Evolutionary conservation across 2,329 filamentous ascomycete genomes (phyloP).

Genomic region (Sclerotinia borealis): DNA sequence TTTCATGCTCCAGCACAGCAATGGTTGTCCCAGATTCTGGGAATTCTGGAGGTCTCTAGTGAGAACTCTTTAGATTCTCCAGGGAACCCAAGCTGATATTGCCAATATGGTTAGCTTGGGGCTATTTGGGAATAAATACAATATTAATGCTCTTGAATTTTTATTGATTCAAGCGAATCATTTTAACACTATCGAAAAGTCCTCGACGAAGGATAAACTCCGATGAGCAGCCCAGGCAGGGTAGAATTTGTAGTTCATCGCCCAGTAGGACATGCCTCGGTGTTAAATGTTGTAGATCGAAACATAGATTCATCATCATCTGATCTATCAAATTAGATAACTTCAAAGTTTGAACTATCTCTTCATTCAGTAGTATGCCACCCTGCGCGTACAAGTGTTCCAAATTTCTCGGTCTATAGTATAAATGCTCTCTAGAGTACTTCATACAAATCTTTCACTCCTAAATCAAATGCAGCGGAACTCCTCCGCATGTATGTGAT

Average conservation of each 20-base stretch:
- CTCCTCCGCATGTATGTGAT: conserved; percentile 6
- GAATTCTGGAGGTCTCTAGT: conserved; percentile 24
- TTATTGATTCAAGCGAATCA: conserved; percentile 82
- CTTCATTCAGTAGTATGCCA: no score
- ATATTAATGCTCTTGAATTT: conserved; percentile 70
- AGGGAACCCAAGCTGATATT: conserved; percentile 40
- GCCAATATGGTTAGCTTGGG: conserved; percentile 61
- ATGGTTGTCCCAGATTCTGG: conserved; percentile 11
- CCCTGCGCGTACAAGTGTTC: no score
- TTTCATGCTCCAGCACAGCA: not conserved
- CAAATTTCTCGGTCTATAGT: no score
- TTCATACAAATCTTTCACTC: no score
- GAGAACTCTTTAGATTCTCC: conserved; percentile 32
- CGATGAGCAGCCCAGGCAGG: not conserved
- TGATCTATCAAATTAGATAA: no score
- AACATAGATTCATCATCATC: no score
- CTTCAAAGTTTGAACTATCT: no score
- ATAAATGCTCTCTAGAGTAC: no score
- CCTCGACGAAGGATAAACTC: not conserved
- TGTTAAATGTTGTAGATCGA: no score
- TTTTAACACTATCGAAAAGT: conserved; percentile 25
- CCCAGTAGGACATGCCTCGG: no score
- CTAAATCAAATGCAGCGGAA: not conserved
- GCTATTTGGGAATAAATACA: conserved; percentile 65
- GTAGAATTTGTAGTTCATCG: not conserved